Percentiles rank a stretch among this genome's conserved stretches.
Evolutionary conservation across 345 rosid genomes (phyloP).

Genomic region (Microcos paniculata): DNA sequence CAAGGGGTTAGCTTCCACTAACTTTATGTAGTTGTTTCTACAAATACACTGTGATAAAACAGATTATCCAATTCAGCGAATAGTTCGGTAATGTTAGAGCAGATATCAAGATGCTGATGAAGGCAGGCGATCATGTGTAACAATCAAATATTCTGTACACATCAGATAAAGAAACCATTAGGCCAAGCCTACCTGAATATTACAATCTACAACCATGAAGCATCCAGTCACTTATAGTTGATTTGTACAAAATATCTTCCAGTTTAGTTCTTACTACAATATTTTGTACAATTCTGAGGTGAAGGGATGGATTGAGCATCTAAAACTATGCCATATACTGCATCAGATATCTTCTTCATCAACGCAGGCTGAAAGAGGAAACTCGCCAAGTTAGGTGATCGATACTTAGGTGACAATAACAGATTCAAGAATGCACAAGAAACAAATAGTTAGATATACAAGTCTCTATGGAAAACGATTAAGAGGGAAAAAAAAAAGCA

Average conservation of each 20-base stretch:
- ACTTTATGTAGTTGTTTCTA: no score
- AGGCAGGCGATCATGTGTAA: not conserved
- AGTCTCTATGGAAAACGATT: not conserved
- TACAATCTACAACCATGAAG: not conserved
- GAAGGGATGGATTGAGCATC: not conserved
- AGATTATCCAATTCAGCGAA: not conserved
- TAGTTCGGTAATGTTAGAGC: not conserved
- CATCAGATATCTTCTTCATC: constrained; percentile 30
- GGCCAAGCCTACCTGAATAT: not conserved
- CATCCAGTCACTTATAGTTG: not conserved
- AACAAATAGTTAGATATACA: not conserved
- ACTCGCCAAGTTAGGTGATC: not conserved
- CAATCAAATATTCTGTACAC: not conserved
- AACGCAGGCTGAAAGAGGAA: constrained; percentile 34
- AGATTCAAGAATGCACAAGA: not conserved
- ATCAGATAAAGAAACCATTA: not conserved
- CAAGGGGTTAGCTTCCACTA: no score
- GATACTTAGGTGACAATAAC: not conserved
- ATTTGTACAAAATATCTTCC: not conserved
- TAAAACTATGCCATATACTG: not conserved
- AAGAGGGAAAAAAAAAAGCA: not conserved
- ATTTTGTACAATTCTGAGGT: not conserved
- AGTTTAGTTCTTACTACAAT: not conserved
- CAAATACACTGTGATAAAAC: no score
- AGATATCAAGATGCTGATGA: not conserved